Evolutionary conservation across 192 early-diverging fungal species (phyloP).

Genomic region (Phycomyces blakesleeanus): DNA sequence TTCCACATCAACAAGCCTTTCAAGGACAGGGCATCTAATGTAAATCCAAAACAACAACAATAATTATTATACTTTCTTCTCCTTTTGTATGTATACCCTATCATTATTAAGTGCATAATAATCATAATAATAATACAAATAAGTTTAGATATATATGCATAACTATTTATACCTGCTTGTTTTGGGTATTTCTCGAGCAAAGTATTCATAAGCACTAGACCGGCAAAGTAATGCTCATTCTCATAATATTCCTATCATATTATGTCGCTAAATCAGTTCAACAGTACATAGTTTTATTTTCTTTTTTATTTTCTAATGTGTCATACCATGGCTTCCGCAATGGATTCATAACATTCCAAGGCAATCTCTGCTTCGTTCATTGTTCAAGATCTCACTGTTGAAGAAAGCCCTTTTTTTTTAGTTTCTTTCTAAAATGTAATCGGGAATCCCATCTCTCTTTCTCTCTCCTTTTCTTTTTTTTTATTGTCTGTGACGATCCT

Average conservation of each 20-base stretch:
- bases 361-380: neutral
- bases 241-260: neutral
- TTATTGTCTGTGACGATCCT: too few relatives aligned
- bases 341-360: neutral
- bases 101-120: too few relatives aligned
- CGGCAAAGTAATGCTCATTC: neutral
- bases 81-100: too few relatives aligned
- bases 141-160: too few relatives aligned
- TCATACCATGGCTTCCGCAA: neutral
- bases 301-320: neutral
- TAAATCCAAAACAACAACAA: too few relatives aligned
- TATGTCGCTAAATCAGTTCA: neutral
- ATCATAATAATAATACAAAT: too few relatives aligned
- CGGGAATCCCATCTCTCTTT: too few relatives aligned
- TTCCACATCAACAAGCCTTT: slow-evolving; percentile 85
- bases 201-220: neutral
- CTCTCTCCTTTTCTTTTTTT: too few relatives aligned
- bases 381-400: neutral
- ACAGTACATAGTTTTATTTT: neutral
- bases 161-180: slow-evolving; percentile 2
- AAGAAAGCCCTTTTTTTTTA: too few relatives aligned
- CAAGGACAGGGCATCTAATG: slow-evolving; percentile 80
- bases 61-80: too few relatives aligned
- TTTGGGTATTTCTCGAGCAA: neutral
- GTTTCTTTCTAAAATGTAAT: too few relatives aligned